Evolutionary conservation across 73 alveolate genomes (phyloP).

Genomic region (Paramecium bursaria): DNA sequence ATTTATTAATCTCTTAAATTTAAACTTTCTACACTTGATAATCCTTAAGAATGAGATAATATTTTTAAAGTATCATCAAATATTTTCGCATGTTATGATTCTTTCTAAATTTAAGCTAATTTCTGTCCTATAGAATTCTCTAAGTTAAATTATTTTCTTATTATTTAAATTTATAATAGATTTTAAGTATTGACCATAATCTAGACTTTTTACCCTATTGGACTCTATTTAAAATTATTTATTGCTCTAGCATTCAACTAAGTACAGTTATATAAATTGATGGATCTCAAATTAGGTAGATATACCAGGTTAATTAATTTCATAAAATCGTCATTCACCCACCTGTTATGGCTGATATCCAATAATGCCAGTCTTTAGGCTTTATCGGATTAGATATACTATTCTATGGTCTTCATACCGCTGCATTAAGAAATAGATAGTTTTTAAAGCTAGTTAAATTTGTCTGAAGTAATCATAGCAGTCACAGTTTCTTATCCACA

Average conservation of each 20-base stretch:
- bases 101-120: no score
- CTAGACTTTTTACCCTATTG: not conserved
- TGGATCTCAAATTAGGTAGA: slow-evolving; percentile 6
- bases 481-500: not conserved
- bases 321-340: slow-evolving; percentile 4
- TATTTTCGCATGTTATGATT: not conserved
- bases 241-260: not conserved
- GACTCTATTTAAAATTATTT: not conserved
- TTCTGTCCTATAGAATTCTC: no score
- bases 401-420: not conserved
- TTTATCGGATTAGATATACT: slow-evolving; percentile 11
- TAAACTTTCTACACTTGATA: not conserved
- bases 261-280: slow-evolving; percentile 16
- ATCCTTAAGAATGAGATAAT: slow-evolving; percentile 17
- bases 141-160: no score
- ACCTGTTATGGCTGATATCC: slow-evolving; percentile 9
- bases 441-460: slow-evolving; percentile 11
- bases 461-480: slow-evolving; percentile 26
- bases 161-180: no score
- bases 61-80: slow-evolving; percentile 39
- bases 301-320: slow-evolving; percentile 2
- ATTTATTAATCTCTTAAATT: slow-evolving; percentile 13
- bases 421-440: slow-evolving; percentile 3
- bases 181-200: not conserved
- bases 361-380: not conserved